Conservation (phyloP, 2,329 filamentous ascomycete genomes). For the Alternaria gansuensis region DNA sequence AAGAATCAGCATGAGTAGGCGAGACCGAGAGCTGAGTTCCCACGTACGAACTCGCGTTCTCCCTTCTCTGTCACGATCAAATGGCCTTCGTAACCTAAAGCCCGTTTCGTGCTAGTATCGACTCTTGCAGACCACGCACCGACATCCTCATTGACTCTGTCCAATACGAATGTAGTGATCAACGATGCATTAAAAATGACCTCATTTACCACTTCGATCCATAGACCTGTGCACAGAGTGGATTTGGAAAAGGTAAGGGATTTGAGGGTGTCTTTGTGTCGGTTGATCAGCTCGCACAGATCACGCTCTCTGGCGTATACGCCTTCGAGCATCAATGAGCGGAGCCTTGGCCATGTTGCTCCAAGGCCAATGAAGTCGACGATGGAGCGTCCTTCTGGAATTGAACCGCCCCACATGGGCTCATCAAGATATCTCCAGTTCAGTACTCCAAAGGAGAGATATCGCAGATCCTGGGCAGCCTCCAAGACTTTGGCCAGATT, state of each 20-base stretch:
- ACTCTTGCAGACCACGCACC: background rate
- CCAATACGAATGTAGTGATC: slow-evolving; percentile 30
- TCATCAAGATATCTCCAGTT: slow-evolving; percentile 14
- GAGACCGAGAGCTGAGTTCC: background rate
- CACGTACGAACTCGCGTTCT: slow-evolving; percentile 30
- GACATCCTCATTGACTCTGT: slow-evolving; percentile 34
- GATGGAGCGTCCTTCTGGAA: slow-evolving; percentile 7
- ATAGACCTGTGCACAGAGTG: slow-evolving; percentile 30
- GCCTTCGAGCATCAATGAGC: slow-evolving; percentile 32
- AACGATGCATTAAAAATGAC: slow-evolving; percentile 30
- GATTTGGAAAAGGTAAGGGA: slow-evolving; percentile 26
- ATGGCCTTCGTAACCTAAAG: slow-evolving; percentile 24
- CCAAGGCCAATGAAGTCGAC: slow-evolving; percentile 29
- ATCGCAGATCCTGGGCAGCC: slow-evolving; percentile 28
- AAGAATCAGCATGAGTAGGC: background rate
- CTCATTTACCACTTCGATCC: slow-evolving; percentile 42
- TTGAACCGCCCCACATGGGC: slow-evolving; percentile 12
- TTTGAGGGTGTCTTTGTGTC: slow-evolving; percentile 34
- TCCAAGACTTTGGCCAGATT: slow-evolving; percentile 31
- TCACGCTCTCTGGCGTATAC: slow-evolving; percentile 31
- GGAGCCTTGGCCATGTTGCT: slow-evolving; percentile 36
- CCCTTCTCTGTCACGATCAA: slow-evolving; percentile 14
- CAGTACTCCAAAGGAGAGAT: slow-evolving; percentile 31
- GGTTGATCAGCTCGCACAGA: slow-evolving; percentile 27
- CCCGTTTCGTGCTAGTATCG: slow-evolving; percentile 1